A percentile compares a stretch with the other conserved stretches of the same genome.
phyloP scores from a whole-genome alignment of 2,329 filamentous ascomycete genomes.

The Phyllosticta capitalensis region DNA sequence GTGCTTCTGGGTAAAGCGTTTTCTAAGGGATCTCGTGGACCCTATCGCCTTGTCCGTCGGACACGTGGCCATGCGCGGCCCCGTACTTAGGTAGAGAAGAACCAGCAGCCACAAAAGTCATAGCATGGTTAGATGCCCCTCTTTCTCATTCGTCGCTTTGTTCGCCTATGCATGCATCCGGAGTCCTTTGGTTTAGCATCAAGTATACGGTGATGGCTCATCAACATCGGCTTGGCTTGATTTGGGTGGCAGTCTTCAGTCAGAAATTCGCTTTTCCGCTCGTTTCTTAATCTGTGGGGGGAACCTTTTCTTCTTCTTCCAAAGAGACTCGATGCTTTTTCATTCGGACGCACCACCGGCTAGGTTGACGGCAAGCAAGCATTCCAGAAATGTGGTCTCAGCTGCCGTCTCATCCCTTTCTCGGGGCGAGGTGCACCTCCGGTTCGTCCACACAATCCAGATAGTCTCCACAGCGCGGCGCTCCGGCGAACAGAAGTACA shows the following conservation, averaged over 20 bases:
- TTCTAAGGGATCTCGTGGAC: neutral
- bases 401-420: neutral
- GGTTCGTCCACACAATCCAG: too few relatives aligned
- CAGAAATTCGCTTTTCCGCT: neutral
- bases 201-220: neutral
- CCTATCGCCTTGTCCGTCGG: neutral
- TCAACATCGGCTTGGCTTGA: neutral
- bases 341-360: neutral
- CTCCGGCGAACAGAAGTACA: slow-evolving; percentile 3
- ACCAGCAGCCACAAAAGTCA: neutral
- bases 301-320: neutral
- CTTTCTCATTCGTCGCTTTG: neutral
- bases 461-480: slow-evolving; percentile 2
- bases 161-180: slow-evolving; percentile 4
- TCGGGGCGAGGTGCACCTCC: neutral
- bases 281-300: neutral
- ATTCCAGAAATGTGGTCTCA: neutral
- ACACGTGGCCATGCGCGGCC: neutral
- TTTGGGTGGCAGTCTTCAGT: neutral
- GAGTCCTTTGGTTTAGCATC: slow-evolving; percentile 5
- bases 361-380: too few relatives aligned
- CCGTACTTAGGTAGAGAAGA: neutral
- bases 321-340: neutral
- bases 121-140: neutral
- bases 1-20: neutral